Evolutionary conservation across 495 filamentous ascomycete genomes (phyloP).

Genomic region (Penicillium robsamsonii): DNA sequence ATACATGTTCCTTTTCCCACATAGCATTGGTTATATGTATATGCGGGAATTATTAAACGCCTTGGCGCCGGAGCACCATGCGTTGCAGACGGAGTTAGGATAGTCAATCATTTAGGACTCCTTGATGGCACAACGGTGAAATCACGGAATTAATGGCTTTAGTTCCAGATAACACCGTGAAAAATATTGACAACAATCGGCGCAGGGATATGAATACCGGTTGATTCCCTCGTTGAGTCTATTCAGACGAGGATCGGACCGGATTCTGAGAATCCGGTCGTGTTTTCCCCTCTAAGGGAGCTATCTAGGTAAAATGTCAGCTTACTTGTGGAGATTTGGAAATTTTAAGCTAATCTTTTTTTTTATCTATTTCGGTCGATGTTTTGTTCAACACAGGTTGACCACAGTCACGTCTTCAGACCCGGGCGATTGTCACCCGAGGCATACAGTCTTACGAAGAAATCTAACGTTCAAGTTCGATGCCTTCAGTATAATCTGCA

Average conservation of each 20-base stretch:
- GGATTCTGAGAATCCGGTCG: conserved; percentile 1
- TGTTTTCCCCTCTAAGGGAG: background rate
- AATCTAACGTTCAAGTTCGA: no score
- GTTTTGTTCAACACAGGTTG: no score
- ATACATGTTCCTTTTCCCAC: background rate
- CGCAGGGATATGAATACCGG: background rate
- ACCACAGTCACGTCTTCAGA: no score
- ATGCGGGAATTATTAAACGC: background rate
- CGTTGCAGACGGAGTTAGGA: background rate
- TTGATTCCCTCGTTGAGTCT: background rate
- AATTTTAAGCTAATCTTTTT: no score
- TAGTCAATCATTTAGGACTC: background rate
- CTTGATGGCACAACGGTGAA: background rate
- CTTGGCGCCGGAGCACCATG: background rate
- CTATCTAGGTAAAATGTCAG: no score
- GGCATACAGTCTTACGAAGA: no score
- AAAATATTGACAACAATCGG: background rate
- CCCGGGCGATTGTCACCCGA: no score
- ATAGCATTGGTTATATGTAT: background rate
- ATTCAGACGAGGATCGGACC: background rate
- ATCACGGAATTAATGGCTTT: background rate
- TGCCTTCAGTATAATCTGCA: no score
- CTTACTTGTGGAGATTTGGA: no score
- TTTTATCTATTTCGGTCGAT: no score
- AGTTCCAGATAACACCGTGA: background rate